A percentile compares a stretch with the other conserved stretches of the same genome.
Conservation (phyloP, 2,329 filamentous ascomycete species). For the Grosmannia serpens region DNA sequence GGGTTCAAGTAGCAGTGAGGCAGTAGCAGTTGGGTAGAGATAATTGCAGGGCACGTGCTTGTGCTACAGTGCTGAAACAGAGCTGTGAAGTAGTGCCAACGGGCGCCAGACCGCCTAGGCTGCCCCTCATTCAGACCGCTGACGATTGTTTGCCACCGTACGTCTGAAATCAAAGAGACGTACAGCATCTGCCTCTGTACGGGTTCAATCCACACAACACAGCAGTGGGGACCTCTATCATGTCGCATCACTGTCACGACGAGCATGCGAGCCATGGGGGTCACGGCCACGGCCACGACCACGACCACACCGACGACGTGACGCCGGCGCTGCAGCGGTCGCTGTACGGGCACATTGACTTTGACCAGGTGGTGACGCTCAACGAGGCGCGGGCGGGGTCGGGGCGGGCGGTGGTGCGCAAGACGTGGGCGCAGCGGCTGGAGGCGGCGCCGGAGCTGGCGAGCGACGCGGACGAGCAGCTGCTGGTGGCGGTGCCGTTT, state of each 20-base stretch:
- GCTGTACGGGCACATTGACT: constrained; percentile 86
- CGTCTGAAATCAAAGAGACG: no score
- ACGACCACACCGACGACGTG: constrained; percentile 88
- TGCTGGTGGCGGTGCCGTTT: constrained; percentile 93
- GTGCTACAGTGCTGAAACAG: not conserved
- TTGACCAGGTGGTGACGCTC: constrained; percentile 70
- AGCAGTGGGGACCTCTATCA: not conserved
- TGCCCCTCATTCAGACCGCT: not conserved
- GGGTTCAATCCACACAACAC: no score
- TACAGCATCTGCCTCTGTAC: no score
- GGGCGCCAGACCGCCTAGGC: not conserved
- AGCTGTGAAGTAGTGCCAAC: not conserved
- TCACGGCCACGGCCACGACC: constrained; percentile 42
- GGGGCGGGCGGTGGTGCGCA: constrained; percentile 68
- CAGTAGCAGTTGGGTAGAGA: no score
- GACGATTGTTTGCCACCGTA: not conserved
- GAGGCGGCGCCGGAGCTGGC: constrained; percentile 60
- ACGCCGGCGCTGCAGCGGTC: constrained; percentile 83
- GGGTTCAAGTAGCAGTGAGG: not conserved
- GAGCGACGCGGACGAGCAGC: constrained; percentile 83
- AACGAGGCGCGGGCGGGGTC: constrained; percentile 64
- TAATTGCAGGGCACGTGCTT: not conserved
- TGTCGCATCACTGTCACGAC: constrained; percentile 20
- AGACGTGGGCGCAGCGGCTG: constrained; percentile 81
- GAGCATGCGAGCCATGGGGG: constrained; percentile 17